Evolutionary conservation across 208 protist species (phyloP).

Genomic region (Trypanosoma platydactyli): DNA sequence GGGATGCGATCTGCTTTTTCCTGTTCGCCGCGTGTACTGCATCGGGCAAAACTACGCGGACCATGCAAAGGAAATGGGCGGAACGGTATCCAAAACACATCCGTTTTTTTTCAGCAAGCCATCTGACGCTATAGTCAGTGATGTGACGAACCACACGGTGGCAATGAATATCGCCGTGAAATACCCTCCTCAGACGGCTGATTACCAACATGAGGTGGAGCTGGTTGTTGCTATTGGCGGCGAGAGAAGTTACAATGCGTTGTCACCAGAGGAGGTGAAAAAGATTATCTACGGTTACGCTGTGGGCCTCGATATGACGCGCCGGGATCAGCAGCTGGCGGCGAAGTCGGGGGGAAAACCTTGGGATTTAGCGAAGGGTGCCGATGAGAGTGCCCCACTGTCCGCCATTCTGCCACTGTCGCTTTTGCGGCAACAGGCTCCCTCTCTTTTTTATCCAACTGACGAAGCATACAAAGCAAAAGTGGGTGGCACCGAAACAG

Average conservation of each 20-base stretch:
- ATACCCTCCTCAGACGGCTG: conserved; percentile 63
- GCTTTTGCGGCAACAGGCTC: conserved; percentile 31
- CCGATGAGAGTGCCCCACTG: conserved; percentile 68
- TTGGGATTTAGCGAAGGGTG: conserved; percentile 87
- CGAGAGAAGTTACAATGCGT: conserved; percentile 30
- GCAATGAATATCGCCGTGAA: conserved; percentile 29
- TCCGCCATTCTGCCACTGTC: conserved; percentile 43
- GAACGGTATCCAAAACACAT: conserved; percentile 36
- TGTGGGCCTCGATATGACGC: conserved; percentile 88
- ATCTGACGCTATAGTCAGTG: conserved; percentile 45
- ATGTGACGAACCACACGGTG: conserved; percentile 23
- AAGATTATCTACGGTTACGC: conserved; percentile 77
- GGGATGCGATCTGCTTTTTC: conserved; percentile 39
- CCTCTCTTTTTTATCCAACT: conserved; percentile 43
- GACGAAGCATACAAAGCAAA: conserved; percentile 6
- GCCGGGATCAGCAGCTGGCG: conserved; percentile 76
- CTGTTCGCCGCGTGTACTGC: conserved; percentile 75
- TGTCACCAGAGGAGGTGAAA: conserved; percentile 44
- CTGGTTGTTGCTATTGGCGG: conserved; percentile 73
- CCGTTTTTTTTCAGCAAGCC: conserved; percentile 88
- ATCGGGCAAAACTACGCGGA: conserved; percentile 75
- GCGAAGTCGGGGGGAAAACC: conserved; percentile 72
- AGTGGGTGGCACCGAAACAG: neutral
- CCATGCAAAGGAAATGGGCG: conserved; percentile 80
- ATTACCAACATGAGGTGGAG: conserved; percentile 87